Evolutionary conservation across 2,329 filamentous ascomycete species (phyloP).

Genomic region (Xylariaceae sp.): DNA sequence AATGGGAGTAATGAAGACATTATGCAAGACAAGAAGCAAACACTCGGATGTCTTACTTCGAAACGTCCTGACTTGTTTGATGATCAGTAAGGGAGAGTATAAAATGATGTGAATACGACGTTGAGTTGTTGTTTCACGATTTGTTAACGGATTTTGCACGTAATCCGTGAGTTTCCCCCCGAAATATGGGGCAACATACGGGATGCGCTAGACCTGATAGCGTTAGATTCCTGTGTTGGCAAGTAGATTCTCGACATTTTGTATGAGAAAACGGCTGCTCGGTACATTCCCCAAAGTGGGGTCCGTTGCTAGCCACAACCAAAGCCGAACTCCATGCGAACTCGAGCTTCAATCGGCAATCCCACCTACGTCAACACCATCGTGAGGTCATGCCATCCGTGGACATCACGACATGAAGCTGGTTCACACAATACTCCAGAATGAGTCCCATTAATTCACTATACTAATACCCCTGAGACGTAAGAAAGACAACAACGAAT

Average conservation of each 20-base stretch:
- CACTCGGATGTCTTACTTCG: no score
- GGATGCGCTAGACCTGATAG: neutral
- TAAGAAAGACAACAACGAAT: neutral
- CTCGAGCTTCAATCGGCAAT: neutral
- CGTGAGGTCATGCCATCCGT: neutral
- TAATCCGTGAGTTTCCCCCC: neutral
- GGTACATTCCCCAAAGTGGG: neutral
- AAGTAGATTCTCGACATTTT: neutral
- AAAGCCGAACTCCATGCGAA: neutral
- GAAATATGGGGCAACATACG: neutral
- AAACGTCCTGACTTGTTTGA: no score
- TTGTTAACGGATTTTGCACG: no score
- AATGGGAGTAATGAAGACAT: no score
- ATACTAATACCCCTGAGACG: neutral
- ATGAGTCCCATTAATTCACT: neutral
- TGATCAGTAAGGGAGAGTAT: no score
- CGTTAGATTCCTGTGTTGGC: neutral
- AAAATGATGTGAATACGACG: no score
- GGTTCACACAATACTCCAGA: neutral
- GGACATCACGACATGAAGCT: neutral
- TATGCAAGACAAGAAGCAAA: no score
- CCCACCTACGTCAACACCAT: neutral
- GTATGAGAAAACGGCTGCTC: neutral
- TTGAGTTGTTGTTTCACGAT: neutral
- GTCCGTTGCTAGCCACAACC: neutral